Conservation (phyloP, 2,329 filamentous ascomycete species). For the Chaetomiaceae sp. region DNA sequence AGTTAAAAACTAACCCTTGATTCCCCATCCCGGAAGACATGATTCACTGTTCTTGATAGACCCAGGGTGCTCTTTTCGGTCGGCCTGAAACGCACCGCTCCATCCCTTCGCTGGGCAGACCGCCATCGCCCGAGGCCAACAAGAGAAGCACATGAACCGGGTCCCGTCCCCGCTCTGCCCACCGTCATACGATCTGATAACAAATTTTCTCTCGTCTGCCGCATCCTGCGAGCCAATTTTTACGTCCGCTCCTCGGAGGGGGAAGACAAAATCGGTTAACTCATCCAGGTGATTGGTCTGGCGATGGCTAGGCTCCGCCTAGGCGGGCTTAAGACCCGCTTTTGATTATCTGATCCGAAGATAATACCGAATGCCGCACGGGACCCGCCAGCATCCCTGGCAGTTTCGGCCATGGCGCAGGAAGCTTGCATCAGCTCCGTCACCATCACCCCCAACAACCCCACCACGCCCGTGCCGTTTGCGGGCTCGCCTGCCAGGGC, state of each 20-base stretch:
- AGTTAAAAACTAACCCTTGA: too few species aligned
- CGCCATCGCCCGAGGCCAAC: too few species aligned
- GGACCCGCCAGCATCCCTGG: constrained; percentile 22
- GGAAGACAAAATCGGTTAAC: background rate
- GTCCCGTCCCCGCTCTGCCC: background rate
- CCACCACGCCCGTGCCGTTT: constrained; percentile 4
- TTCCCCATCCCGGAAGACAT: too few species aligned
- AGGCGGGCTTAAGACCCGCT: constrained; percentile 13
- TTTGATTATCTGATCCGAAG: constrained; percentile 50
- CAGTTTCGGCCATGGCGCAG: constrained; percentile 13
- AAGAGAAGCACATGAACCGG: too few species aligned
- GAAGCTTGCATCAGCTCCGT: constrained; percentile 15
- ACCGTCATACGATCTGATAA: constrained; percentile 28
- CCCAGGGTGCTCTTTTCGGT: too few species aligned
- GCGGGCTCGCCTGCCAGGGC: background rate
- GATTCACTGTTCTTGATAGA: too few species aligned
- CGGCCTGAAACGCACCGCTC: too few species aligned
- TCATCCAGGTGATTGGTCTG: constrained; percentile 1
- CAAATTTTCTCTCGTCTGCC: constrained; percentile 13
- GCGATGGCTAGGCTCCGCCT: too few species aligned
- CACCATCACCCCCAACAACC: constrained; percentile 8
- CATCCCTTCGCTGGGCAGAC: too few species aligned
- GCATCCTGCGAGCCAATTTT: background rate
- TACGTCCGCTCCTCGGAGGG: constrained; percentile 23
- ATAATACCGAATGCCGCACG: constrained; percentile 45